These are phyloP conservation scores for Auricularia sp. DNA, from an alignment of 768 basidiomycete genomes.

Conservation along the genomic window DNA sequence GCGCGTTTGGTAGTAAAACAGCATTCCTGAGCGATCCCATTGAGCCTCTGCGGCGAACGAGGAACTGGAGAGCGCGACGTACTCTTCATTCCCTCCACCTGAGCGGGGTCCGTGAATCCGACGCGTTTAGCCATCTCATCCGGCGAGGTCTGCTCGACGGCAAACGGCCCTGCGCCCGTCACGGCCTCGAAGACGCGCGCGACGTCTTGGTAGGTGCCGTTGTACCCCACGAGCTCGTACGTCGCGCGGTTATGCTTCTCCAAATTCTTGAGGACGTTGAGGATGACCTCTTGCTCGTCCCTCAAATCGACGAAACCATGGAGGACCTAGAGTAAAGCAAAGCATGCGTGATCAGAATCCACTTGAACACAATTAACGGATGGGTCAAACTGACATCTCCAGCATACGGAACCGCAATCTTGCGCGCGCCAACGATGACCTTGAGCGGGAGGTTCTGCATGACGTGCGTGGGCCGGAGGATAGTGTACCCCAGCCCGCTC, in stretches of 20 bases:
- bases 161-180: constrained; percentile 10
- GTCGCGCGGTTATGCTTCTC: constrained; percentile 21
- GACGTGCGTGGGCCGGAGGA: constrained; percentile 25
- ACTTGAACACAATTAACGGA: background rate
- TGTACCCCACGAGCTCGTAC: constrained; percentile 26
- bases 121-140: background rate
- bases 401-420: constrained; percentile 16
- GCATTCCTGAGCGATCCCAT: constrained; percentile 19
- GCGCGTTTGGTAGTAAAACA: constrained; percentile 18
- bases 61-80: background rate
- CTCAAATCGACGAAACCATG: constrained; percentile 26
- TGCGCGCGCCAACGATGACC: constrained; percentile 12
- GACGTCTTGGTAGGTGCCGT: constrained; percentile 19
- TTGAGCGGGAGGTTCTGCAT: constrained; percentile 22
- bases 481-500: constrained; percentile 27
- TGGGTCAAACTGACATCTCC: constrained; percentile 10
- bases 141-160: constrained; percentile 12
- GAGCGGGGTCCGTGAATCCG: background rate
- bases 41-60: constrained; percentile 7
- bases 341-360: background rate
- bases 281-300: constrained; percentile 21
- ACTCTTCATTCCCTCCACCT: background rate
- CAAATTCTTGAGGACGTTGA: constrained; percentile 19
- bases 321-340: background rate
- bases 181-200: constrained; percentile 13